A percentile compares a stretch with the other conserved stretches of the same genome.
phyloP scores from a whole-genome alignment of 495 filamentous ascomycete genomes.

The Penicillium cinerascens region DNA sequence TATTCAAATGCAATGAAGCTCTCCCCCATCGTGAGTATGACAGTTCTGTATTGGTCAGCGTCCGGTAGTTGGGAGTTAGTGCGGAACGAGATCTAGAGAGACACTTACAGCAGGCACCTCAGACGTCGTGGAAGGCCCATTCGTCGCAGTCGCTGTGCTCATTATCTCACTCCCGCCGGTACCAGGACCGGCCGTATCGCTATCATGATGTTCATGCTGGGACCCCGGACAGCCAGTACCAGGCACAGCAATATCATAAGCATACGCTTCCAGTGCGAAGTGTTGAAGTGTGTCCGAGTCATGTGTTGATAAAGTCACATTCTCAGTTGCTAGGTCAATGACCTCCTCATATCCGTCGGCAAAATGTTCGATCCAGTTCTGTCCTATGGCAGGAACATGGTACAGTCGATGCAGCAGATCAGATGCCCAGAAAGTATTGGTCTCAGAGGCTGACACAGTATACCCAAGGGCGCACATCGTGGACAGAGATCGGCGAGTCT shows the following conservation, averaged over 20 bases:
- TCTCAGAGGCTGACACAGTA: slow-evolving; percentile 41
- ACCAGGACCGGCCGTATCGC: slow-evolving; percentile 1
- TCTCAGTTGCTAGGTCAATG: slow-evolving; percentile 39
- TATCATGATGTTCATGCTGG: slow-evolving; percentile 16
- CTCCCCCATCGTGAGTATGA: slow-evolving; percentile 32
- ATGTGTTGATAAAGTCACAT: slow-evolving; percentile 36
- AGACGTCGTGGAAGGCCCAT: slow-evolving; percentile 5
- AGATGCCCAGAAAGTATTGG: slow-evolving; percentile 53
- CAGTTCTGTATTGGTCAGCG: slow-evolving; percentile 25
- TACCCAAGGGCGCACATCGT: slow-evolving; percentile 53
- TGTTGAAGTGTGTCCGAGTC: slow-evolving; percentile 54
- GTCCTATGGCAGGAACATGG: slow-evolving; percentile 52
- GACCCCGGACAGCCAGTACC: slow-evolving; percentile 49
- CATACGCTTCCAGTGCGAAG: slow-evolving; percentile 58
- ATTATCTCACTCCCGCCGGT: not conserved
- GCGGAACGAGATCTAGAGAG: no score
- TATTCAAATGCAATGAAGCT: slow-evolving; percentile 26
- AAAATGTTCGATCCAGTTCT: slow-evolving; percentile 52
- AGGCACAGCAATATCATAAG: slow-evolving; percentile 49
- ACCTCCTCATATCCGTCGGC: slow-evolving; percentile 50
- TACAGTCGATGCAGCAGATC: slow-evolving; percentile 57
- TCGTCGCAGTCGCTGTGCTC: slow-evolving; percentile 1
- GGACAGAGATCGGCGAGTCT: slow-evolving; percentile 44
- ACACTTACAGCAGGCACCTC: slow-evolving; percentile 25
- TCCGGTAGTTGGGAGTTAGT: not conserved